Evolutionary conservation across 1,284 basidiomycete genomes (phyloP), one percentile per base, ranked within the genome.

Genomic region (Marasmius oreades): DNA sequence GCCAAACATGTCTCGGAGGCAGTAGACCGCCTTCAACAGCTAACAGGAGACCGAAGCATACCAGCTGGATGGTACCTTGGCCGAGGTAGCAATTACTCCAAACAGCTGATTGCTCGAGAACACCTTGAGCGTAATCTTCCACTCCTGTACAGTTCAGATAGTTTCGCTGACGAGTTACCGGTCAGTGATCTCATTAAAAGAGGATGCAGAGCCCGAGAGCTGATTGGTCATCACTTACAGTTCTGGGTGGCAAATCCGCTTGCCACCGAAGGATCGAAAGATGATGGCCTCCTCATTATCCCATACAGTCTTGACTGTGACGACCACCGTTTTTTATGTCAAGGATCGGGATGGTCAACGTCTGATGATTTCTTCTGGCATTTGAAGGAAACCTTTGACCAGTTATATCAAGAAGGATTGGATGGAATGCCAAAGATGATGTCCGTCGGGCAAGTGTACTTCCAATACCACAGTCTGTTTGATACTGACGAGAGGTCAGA

Each of bases 351-450:
- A 16, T 55, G 54, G 54, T 51, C 54, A 6, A 50, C 46, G 8
- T 51, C 54, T 5, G 47, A 50, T 43, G 54, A 55, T 39, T 55
- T 55, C 24, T 43, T 39, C 16, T 50, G 47, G 45, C 47, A 55
- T 28, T 39, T 55, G 36, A 52, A 52, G 22, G 54, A 55, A n/a
- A 55, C 54, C 1, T 55, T 55, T 34, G 54, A 55, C 33, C 51
- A 55, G 7, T 28, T 55, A 33, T 55, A 55, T 55, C 46, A 55
- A 42, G 54, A 55, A 51, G 54, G 54, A 7, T 23, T 39, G 5
- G 54, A 55, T 23, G 54, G 54, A 50, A 28, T 18, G 12, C 54
- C 54, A 16, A 55, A 55, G 47, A 55, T 55, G 54, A 55, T 55
- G 54, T 52, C 55, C 14, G 36, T 56, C 23, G 47, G 47, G 55